Evolutionary conservation across 768 basidiomycete genomes (phyloP).

Genomic region (Lyophyllum decastes): DNA sequence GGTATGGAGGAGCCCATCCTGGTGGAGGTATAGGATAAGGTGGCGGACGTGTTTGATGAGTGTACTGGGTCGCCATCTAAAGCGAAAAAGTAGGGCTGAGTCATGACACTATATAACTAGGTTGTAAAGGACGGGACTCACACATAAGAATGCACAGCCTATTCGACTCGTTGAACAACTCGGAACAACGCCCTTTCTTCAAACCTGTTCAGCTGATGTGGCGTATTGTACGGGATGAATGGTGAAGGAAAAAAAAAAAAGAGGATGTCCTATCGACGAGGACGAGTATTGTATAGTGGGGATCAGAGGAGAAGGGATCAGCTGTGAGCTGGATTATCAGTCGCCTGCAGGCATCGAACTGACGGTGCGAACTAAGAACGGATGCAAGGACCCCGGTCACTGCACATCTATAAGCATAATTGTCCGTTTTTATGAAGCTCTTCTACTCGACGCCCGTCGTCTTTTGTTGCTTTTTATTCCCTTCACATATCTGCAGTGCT

Average conservation of each 20-base stretch:
- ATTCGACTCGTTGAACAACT: not conserved
- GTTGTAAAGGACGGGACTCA: not conserved
- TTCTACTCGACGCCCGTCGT: too few relatives aligned
- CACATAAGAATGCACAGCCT: constrained; percentile 3
- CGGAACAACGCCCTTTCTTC: not conserved
- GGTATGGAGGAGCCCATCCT: constrained; percentile 35
- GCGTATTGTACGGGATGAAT: not conserved
- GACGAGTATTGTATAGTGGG: not conserved
- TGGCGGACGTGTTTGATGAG: constrained; percentile 4
- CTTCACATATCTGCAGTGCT: too few relatives aligned
- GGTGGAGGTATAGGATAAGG: constrained; percentile 8
- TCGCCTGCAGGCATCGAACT: constrained; percentile 1
- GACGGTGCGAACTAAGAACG: not conserved
- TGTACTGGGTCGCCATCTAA: constrained; percentile 11
- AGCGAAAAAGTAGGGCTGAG: not conserved
- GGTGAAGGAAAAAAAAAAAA: not conserved
- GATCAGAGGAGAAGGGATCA: not conserved
- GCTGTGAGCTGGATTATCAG: not conserved
- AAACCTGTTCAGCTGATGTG: not conserved
- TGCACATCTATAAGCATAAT: not conserved
- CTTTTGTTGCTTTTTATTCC: too few relatives aligned
- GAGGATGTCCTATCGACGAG: not conserved
- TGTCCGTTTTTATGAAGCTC: too few relatives aligned
- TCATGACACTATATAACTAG: not conserved
- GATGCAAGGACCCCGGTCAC: constrained; percentile 2